These are phyloP conservation scores for Saccharomyces hybrid DNA, from an alignment of 1,139 yeast genomes.

Conservation along the genomic window DNA sequence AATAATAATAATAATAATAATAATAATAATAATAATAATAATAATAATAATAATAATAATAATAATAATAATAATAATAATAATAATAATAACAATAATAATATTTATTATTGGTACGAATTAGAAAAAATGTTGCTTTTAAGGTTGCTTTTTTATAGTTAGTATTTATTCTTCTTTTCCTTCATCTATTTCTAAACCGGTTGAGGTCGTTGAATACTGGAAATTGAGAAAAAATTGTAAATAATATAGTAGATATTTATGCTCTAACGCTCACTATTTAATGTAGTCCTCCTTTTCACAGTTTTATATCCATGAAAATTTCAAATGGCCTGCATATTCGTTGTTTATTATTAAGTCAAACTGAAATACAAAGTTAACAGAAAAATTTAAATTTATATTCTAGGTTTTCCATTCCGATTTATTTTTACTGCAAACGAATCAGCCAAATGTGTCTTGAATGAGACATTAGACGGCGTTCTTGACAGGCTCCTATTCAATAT, in stretches of 20 bases:
- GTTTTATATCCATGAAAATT: neutral
- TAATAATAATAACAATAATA: neutral
- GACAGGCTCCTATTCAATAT: slow-evolving; percentile 70
- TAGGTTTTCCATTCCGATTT: slow-evolving; percentile 2
- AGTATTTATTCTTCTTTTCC: neutral
- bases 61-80: neutral
- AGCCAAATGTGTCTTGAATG: slow-evolving; percentile 67
- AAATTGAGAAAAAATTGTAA: neutral
- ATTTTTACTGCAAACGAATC: slow-evolving; percentile 42
- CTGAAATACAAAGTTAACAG: neutral
- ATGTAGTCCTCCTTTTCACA: neutral
- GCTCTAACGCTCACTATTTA: neutral
- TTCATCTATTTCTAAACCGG: neutral
- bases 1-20: neutral
- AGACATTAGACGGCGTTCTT: slow-evolving; percentile 64
- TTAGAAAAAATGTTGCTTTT: neutral
- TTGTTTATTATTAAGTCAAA: neutral
- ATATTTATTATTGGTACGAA: neutral
- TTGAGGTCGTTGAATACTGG: neutral
- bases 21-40: neutral
- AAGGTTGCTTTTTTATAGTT: neutral
- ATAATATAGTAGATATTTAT: neutral
- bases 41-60: neutral
- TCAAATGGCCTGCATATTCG: neutral
- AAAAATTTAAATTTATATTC: neutral